Evolutionary conservation across 306 rosid species (phyloP).

Genomic region (Sindora glabra): DNA sequence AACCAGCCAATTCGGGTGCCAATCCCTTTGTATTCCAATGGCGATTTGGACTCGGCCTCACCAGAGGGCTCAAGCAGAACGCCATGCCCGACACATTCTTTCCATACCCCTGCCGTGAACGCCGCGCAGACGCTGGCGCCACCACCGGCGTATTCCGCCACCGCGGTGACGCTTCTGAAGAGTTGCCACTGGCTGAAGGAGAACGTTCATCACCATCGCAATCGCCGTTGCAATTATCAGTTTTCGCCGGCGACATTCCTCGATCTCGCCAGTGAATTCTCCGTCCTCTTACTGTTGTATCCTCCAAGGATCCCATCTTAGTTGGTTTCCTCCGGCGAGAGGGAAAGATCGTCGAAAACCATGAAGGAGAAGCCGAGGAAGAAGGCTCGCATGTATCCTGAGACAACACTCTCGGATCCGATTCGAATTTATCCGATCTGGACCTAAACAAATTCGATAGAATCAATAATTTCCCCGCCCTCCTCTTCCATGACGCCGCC

Average conservation of each 20-base stretch:
- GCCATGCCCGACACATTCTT: slow-evolving; percentile 53
- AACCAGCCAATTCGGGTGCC: slow-evolving; percentile 34
- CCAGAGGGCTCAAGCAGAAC: slow-evolving; percentile 84
- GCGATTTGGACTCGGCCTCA: slow-evolving; percentile 76
- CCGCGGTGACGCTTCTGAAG: slow-evolving; percentile 48
- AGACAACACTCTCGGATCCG: slow-evolving; percentile 44
- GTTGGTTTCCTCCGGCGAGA: slow-evolving; percentile 26
- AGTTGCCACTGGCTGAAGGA: no score
- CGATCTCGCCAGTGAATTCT: slow-evolving; percentile 42
- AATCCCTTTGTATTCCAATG: slow-evolving; percentile 63
- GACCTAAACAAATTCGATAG: slow-evolving; percentile 37
- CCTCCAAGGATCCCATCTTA: slow-evolving; percentile 17
- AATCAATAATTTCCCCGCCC: slow-evolving; percentile 33
- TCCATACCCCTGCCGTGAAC: slow-evolving; percentile 31
- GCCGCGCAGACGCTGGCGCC: slow-evolving; percentile 35
- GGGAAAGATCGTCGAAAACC: slow-evolving; percentile 60
- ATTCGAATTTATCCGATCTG: slow-evolving; percentile 50
- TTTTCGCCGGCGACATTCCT: slow-evolving; percentile 79
- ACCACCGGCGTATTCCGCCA: slow-evolving; percentile 54
- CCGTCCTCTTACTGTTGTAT: not conserved
- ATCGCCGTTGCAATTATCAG: slow-evolving; percentile 19
- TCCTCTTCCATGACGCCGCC: slow-evolving; percentile 37
- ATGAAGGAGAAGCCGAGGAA: slow-evolving; percentile 44
- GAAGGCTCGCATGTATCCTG: slow-evolving; percentile 22
- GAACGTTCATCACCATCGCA: slow-evolving; percentile 39